These are phyloP conservation scores for Helicocarpus griseus DNA, from an alignment of 2,329 filamentous ascomycete species.

Conservation along the genomic window DNA sequence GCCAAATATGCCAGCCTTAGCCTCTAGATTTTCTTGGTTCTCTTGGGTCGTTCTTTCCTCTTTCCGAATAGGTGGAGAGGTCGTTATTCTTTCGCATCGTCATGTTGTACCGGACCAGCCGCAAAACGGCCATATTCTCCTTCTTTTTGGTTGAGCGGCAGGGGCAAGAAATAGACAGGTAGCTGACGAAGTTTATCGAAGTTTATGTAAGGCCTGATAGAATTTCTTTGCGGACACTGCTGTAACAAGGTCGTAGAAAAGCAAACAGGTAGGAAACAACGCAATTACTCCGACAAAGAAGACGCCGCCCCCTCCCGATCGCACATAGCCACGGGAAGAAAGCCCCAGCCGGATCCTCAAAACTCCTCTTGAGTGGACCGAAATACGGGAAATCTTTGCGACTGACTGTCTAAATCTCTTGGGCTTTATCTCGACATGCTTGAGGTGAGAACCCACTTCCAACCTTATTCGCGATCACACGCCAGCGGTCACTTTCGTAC, in stretches of 20 bases:
- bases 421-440: slow-evolving; percentile 73
- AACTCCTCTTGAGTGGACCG: background rate
- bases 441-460: slow-evolving; percentile 80
- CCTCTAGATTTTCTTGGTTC: no score
- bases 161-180: background rate
- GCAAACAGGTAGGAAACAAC: background rate
- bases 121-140: background rate
- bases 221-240: background rate
- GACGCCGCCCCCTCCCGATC: slow-evolving; percentile 9
- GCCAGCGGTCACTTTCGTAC: slow-evolving; percentile 65
- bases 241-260: background rate
- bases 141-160: background rate
- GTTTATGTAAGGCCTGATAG: background rate
- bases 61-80: no score
- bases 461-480: slow-evolving; percentile 81
- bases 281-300: slow-evolving; percentile 7
- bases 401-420: slow-evolving; percentile 41
- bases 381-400: slow-evolving; percentile 1
- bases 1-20: background rate
- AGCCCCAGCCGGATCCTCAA: background rate
- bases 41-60: background rate
- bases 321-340: slow-evolving; percentile 8
- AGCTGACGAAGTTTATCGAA: background rate
- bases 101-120: background rate
- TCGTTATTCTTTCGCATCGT: background rate